phyloP scores from a whole-genome alignment of 2,329 filamentous ascomycete genomes.

The Diaporthe eres region DNA sequence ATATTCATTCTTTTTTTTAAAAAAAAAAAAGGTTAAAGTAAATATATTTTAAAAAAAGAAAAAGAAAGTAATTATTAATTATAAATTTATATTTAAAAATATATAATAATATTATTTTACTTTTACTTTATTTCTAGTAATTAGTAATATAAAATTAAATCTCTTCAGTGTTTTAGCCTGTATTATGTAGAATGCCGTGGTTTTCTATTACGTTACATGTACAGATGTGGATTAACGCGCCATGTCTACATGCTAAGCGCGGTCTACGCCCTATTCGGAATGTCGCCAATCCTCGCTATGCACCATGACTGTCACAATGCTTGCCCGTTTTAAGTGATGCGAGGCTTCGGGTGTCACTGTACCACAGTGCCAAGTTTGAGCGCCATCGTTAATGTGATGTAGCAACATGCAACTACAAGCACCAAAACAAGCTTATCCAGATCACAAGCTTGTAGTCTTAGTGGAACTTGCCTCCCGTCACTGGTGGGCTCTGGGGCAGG shows the following conservation, averaged over 20 bases:
- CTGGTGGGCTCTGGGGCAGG: not conserved
- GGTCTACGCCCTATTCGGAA: constrained; percentile 8
- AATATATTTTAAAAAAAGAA: too few species aligned
- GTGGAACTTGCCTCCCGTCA: constrained; percentile 4
- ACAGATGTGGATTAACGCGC: not conserved
- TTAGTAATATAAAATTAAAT: not conserved
- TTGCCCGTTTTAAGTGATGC: constrained; percentile 3
- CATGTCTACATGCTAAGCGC: not conserved
- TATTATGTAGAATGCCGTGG: not conserved
- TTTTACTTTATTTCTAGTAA: not conserved
- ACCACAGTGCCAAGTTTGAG: constrained; percentile 15
- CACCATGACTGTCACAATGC: not conserved
- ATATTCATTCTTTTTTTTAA: not conserved
- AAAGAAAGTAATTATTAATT: not conserved
- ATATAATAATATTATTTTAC: not conserved
- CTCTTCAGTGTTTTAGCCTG: too few species aligned
- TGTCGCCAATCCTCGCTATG: constrained; percentile 3
- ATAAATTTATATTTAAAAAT: not conserved
- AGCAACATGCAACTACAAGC: constrained; percentile 20
- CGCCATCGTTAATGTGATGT: constrained; percentile 17
- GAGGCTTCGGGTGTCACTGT: constrained; percentile 23
- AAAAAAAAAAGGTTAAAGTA: not conserved
- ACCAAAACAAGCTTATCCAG: constrained; percentile 22
- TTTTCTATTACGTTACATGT: not conserved
- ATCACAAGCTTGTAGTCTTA: constrained; percentile 25